Conservation (phyloP, 1,139 yeast genomes). For the Saccharomycopsis phalli region DNA sequence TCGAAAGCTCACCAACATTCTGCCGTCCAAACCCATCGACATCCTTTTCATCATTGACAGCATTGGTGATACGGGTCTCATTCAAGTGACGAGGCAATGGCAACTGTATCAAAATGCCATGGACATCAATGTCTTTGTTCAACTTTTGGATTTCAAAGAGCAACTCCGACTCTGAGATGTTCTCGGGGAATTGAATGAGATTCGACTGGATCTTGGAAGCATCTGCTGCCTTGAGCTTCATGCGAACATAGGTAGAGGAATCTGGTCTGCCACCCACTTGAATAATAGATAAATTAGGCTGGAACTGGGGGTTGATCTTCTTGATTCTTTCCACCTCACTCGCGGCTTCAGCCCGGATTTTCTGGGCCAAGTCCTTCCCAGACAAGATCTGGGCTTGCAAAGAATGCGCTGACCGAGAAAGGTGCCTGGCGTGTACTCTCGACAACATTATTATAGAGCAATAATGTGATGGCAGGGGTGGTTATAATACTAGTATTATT, state of each 20-base stretch:
- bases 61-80: conserved; percentile 58
- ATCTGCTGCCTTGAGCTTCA: conserved; percentile 65
- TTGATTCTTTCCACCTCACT: conserved; percentile 45
- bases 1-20: conserved; percentile 69
- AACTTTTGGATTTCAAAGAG: conserved; percentile 46
- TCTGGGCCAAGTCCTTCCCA: conserved; percentile 31
- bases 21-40: conserved; percentile 74
- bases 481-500: too few species aligned
- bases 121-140: conserved; percentile 54
- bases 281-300: conserved; percentile 57
- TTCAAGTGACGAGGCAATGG: conserved; percentile 66
- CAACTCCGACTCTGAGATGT: conserved; percentile 47
- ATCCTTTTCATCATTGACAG: conserved; percentile 61
- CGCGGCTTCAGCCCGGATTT: conserved; percentile 29
- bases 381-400: conserved; percentile 25
- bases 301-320: conserved; percentile 40
- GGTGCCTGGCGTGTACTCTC: too few species aligned
- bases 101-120: conserved; percentile 64
- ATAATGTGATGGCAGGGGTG: too few species aligned
- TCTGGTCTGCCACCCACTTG: conserved; percentile 76
- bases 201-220: conserved; percentile 57
- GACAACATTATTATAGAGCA: too few species aligned
- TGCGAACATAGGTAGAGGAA: conserved; percentile 66
- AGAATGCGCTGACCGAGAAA: too few species aligned
- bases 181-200: conserved; percentile 48